Conservation (phyloP, 495 filamentous ascomycete genomes). For the Aspergillus affinis region DNA sequence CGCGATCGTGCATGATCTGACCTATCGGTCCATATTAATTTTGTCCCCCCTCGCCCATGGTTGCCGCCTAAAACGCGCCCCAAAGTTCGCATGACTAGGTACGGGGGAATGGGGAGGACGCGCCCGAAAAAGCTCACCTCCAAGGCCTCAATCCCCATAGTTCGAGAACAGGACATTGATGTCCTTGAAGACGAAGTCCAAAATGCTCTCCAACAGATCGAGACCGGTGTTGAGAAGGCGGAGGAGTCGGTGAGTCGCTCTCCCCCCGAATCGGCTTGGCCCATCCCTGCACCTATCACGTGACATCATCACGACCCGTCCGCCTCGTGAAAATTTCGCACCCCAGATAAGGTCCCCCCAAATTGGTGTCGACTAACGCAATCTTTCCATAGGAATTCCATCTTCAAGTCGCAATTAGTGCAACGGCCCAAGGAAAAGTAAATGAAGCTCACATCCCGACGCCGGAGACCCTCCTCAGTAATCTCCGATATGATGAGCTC, state of each 20-base stretch:
- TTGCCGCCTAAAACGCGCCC: constrained; percentile 46
- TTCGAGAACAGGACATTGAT: constrained; percentile 89
- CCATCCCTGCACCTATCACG: constrained; percentile 52
- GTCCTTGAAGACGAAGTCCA: constrained; percentile 65
- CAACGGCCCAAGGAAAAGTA: constrained; percentile 71
- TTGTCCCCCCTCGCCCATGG: constrained; percentile 44
- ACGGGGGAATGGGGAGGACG: constrained; percentile 53
- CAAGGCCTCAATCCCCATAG: constrained; percentile 79
- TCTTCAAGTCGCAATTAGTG: constrained; percentile 88
- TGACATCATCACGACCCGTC: constrained; percentile 43
- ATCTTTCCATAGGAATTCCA: constrained; percentile 79
- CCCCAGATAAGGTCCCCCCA: constrained; percentile 16
- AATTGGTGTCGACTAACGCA: constrained; percentile 24
- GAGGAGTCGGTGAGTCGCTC: constrained; percentile 88
- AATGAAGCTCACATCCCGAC: constrained; percentile 80
- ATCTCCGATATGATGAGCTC: constrained; percentile 79
- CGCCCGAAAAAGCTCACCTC: constrained; percentile 89
- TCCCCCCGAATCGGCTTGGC: constrained; percentile 33
- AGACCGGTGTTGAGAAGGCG: constrained; percentile 92
- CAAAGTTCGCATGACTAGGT: constrained; percentile 68
- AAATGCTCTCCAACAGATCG: constrained; percentile 71
- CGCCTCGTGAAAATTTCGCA: constrained; percentile 29
- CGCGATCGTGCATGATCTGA: constrained; percentile 53
- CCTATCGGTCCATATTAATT: constrained; percentile 45
- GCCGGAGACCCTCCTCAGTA: constrained; percentile 72